Base-by-base conservation (phyloP, 495 filamentous ascomycete genomes). In the Echria macrotheca region DNA sequence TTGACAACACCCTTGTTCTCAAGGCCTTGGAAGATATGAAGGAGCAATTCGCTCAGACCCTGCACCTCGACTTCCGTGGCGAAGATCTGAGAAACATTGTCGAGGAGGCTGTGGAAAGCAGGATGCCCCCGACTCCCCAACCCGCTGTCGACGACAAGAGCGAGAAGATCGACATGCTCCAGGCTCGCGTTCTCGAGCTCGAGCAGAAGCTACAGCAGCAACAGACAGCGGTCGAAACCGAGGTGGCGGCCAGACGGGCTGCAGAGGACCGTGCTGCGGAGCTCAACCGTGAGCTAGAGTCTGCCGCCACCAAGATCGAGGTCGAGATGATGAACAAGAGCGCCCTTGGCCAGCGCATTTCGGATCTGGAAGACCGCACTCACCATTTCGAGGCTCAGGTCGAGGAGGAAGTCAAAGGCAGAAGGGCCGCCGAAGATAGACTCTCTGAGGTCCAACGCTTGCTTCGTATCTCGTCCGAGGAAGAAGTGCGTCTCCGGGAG, bases 401-500 rank as follows among this genome's bases (percentile, higher is more conserved):
- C 0, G 71, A 76, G 49, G 69, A 78, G 24, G 88, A 93, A 55
- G 71, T 82, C 50, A 77, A 81, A 36, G 67, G 64, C 37, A 80
- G 89, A 39, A 75, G 82, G 38, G 77, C 79, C 7, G 80, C 83
- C 2, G 85, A 91, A 58, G 86, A 91, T 59, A 81, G 81, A 44
- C 71, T 89, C 21, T 74, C 77, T 29, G 84, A 93, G 57, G 73
- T 82, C 22, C 80, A 87, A 62, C 76, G 79, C 47, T 74, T 84
- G 14, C 72, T 93, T 5, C 80, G 82, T 51, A 76, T 84, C 52
- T 72, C 75, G 32, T 71, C 75, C 5, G 84, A 86, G 29, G 84
- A 91, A 58, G 86, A 93, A 54, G 71, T 69, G 40, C 81, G 84
- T 24, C 79, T 93, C 45, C 78, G 84, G 26, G 78, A 85, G 49